A percentile compares a stretch with the other conserved stretches of the same genome.
These are phyloP conservation scores for Aristolochia contorta DNA, from an alignment of 164 flowering plant genomes.

Conservation along the genomic window DNA sequence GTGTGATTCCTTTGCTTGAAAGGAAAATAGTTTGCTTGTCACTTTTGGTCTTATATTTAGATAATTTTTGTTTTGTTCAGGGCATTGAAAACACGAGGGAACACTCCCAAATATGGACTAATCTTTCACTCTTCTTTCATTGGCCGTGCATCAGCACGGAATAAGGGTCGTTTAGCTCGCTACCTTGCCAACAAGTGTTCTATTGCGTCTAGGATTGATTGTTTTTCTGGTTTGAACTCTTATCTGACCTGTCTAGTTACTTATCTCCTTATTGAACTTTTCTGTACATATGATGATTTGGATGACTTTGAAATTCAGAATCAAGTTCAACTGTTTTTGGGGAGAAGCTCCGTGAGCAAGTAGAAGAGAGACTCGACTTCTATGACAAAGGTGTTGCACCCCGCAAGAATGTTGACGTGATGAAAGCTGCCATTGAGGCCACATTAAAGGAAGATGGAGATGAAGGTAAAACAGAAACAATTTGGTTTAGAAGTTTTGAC, in stretches of 20 bases:
- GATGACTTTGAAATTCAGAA: slow-evolving; percentile 28
- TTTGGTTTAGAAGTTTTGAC: background rate
- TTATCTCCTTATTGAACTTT: background rate
- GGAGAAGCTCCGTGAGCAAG: slow-evolving; percentile 92
- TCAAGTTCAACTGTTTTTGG: slow-evolving; percentile 57
- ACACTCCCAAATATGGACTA: slow-evolving; percentile 96
- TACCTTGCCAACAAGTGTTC: slow-evolving; percentile 99
- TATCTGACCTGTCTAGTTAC: background rate
- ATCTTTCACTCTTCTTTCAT: slow-evolving; percentile 96
- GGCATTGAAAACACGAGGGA: slow-evolving; percentile 91
- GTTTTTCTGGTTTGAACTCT: slow-evolving; percentile 52
- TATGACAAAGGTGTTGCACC: slow-evolving; percentile 99
- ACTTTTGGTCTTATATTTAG: background rate
- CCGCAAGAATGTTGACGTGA: slow-evolving; percentile 89
- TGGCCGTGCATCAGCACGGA: slow-evolving; percentile 86
- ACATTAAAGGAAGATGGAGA: slow-evolving; percentile 33
- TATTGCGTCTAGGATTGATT: slow-evolving; percentile 92
- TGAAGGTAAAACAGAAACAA: background rate
- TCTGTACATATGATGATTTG: background rate
- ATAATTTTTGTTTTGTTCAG: slow-evolving; percentile 20
- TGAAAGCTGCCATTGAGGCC: slow-evolving; percentile 71
- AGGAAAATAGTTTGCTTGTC: background rate
- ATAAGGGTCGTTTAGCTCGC: slow-evolving; percentile 98
- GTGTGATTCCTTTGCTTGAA: background rate
- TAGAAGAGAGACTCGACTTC: slow-evolving; percentile 92